Evolutionary conservation across 306 rosid species (phyloP).

Genomic region (Hippophae gyantsensis): DNA sequence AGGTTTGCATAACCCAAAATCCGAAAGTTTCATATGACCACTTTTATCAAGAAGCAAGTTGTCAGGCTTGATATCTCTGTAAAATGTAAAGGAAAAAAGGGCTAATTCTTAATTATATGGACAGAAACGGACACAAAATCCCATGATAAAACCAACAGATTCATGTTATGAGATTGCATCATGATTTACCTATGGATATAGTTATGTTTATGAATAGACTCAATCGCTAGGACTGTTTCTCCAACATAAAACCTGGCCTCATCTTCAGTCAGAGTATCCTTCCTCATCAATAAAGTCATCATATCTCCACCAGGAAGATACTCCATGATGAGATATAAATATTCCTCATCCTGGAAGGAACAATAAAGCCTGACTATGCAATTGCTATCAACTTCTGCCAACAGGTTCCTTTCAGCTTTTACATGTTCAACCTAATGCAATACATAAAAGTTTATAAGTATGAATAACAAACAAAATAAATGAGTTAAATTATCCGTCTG

Average conservation of each 20-base stretch:
- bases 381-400: conserved; percentile 84
- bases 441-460: background rate
- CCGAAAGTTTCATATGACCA: conserved; percentile 85
- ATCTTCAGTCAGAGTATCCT: conserved; percentile 68
- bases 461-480: background rate
- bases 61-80: conserved; percentile 90
- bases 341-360: conserved; percentile 83
- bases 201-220: conserved; percentile 80
- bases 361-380: conserved; percentile 81
- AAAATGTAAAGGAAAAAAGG: background rate
- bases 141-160: no score
- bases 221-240: conserved; percentile 84
- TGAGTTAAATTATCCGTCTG: no score
- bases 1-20: conserved; percentile 86
- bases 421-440: conserved; percentile 76
- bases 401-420: conserved; percentile 83
- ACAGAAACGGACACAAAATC: no score
- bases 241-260: conserved; percentile 78
- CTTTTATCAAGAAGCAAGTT: conserved; percentile 66
- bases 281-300: conserved; percentile 86
- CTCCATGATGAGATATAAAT: conserved; percentile 83
- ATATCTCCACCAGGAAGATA: conserved; percentile 91
- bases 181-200: conserved; percentile 65
- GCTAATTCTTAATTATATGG: background rate
- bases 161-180: background rate